Base-by-base conservation (phyloP, 75 land plant genomes). In the Cupressus sempervirens region DNA sequence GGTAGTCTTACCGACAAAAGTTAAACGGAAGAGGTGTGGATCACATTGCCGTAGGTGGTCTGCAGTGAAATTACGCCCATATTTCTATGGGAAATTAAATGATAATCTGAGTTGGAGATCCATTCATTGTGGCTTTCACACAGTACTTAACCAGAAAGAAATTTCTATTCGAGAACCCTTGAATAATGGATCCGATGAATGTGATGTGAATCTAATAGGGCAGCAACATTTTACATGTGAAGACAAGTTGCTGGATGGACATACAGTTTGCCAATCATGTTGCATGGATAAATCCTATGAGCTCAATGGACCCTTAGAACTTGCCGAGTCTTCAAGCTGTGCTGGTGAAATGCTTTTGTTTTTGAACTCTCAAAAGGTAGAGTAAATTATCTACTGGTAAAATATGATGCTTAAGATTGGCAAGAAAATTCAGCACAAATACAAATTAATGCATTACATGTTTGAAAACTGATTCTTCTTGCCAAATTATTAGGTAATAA, bases 291-390 rank as follows among this genome's bases (percentile, higher is more conserved):
- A 93, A 85, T 84, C 92, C 76, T 84, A 86, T 34, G 84, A 89
- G 81, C 72, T 83, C 48, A 89, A 85, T 82, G 84, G 80, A 54
- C 73, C 80, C 46, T 54, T 88, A 82, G 89, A 87, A 35, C 83
- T 90, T 81, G 85, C 82, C n/a, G 89, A 91, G 34, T 36, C 82
- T 70, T 46, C 83, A 68, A 70, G 76, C 48, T 36, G 82, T 34
- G 76, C 50, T 56, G 45, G 53, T 65, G 80, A 86, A 3, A 30
- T 80, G 30, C 94, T 91, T 81, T 92, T 98, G 93, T 82, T 93
- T 45, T 98, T 96, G 34, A 86, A 84, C 40, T 87, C 88, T 38
- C 99, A 96, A 84, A 96, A 93, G 96, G 99, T 98, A 88, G 13
- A 8, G 79, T 16, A 76, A 18, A 14, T 20, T 18, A 36, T 76